These are phyloP conservation scores for Closterium sp. DNA, from an alignment of 139 green algal species.

Conservation along the genomic window DNA sequence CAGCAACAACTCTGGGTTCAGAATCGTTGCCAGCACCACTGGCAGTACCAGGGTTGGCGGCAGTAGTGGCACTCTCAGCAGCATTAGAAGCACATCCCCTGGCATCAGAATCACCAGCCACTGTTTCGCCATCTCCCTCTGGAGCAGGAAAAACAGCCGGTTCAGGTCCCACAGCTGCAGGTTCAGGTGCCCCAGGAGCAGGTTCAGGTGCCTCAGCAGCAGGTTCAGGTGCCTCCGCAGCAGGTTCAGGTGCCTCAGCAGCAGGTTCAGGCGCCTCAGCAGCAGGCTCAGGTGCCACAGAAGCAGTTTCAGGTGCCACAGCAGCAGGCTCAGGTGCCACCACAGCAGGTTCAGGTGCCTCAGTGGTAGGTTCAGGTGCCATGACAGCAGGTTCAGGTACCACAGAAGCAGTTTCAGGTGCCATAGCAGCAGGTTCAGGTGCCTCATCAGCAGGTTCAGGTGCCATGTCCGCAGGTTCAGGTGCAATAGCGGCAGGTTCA, in stretches of 20 bases:
- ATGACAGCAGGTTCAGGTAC: too few relatives aligned
- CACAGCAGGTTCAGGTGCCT: too few relatives aligned
- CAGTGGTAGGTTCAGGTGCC: too few relatives aligned
- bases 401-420: neutral
- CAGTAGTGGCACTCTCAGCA: too few relatives aligned
- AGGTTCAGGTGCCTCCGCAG: too few relatives aligned
- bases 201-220: neutral
- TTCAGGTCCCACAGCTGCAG: neutral
- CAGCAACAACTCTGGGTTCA: neutral
- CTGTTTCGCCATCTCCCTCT: neutral
- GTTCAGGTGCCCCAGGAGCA: neutral
- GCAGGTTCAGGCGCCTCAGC: neutral
- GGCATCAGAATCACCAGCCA: neutral
- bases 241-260: neutral
- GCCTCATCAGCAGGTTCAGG: too few relatives aligned
- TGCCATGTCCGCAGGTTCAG: too few relatives aligned
- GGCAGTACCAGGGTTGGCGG: too few relatives aligned
- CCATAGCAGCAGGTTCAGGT: neutral
- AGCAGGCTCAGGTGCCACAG: neutral
- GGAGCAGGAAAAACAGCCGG: neutral
- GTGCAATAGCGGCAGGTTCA: too few relatives aligned
- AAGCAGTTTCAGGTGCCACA: neutral
- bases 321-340: too few relatives aligned
- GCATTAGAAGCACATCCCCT: neutral
- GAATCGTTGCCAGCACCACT: neutral